These are phyloP conservation scores for Effrenium voratum DNA, from an alignment of 73 alveolate species.

Conservation along the genomic window DNA sequence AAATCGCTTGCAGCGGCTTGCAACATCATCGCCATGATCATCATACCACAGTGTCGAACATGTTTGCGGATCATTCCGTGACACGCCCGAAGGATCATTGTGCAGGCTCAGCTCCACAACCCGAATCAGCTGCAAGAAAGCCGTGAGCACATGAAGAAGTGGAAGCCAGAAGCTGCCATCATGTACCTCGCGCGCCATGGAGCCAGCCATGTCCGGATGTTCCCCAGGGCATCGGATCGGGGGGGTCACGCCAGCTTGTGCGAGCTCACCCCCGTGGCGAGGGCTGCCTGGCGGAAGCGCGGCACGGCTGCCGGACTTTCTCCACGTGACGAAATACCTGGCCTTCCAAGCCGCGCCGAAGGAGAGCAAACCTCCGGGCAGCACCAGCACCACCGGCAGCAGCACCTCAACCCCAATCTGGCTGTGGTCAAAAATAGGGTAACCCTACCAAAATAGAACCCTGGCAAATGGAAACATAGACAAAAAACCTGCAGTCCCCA, in stretches of 20 bases:
- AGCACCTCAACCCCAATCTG: slow-evolving; percentile 29
- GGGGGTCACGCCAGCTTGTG: slow-evolving; percentile 22
- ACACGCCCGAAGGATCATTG: background rate
- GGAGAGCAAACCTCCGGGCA: slow-evolving; percentile 81
- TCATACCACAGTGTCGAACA: background rate
- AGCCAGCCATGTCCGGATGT: background rate
- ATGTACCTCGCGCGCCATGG: background rate
- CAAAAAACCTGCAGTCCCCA: no score
- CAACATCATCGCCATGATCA: background rate
- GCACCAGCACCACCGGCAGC: slow-evolving; percentile 46
- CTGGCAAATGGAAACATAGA: no score
- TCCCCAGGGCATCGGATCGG: no score
- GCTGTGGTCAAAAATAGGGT: background rate
- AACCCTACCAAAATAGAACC: background rate
- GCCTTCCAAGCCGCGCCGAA: slow-evolving; percentile 83
- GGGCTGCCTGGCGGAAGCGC: background rate
- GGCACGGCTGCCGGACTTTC: background rate
- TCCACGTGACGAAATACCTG: background rate
- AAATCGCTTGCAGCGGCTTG: background rate
- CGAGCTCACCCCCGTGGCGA: slow-evolving; percentile 12
- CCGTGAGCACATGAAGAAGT: slow-evolving; percentile 86
- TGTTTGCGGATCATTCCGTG: background rate
- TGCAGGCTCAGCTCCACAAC: background rate
- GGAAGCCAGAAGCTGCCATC: slow-evolving; percentile 83
- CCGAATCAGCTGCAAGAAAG: background rate